These are phyloP conservation scores for Millerozyma acaciae DNA, from an alignment of 805 yeast species.

Conservation along the genomic window DNA sequence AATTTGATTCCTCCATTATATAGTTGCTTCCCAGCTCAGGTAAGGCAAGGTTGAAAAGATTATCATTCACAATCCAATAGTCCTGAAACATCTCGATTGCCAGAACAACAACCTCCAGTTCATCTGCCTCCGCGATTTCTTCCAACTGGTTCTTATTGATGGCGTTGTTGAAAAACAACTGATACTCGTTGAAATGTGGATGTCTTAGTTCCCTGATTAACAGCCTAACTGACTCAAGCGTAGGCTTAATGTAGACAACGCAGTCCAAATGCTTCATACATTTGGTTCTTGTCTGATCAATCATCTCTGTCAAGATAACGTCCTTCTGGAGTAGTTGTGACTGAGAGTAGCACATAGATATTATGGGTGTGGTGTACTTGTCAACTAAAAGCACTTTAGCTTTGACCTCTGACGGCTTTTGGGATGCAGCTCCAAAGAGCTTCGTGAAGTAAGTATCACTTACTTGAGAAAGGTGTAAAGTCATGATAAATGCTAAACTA, in stretches of 20 bases:
- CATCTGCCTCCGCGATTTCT: constrained; percentile 85
- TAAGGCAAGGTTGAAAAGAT: constrained; percentile 44
- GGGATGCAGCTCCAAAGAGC: constrained; percentile 19
- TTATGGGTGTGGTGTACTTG: constrained; percentile 70
- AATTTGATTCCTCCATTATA: constrained; percentile 30
- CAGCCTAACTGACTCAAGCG: constrained; percentile 54
- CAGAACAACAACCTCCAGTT: constrained; percentile 68
- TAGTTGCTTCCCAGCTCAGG: constrained; percentile 9
- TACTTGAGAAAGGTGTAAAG: constrained; percentile 25
- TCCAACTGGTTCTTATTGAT: constrained; percentile 78
- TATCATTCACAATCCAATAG: constrained; percentile 67
- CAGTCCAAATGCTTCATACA: constrained; percentile 65
- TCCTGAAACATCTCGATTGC: constrained; percentile 87
- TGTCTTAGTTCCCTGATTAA: constrained; percentile 63
- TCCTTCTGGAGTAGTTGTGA: constrained; percentile 77
- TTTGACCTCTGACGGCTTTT: constrained; percentile 21
- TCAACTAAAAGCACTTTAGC: constrained; percentile 80
- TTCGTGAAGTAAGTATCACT: constrained; percentile 29
- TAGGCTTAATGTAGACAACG: constrained; percentile 73
- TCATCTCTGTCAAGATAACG: constrained; percentile 71
- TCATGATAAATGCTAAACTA: no score
- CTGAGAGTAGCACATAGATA: constrained; percentile 89
- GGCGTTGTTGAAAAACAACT: constrained; percentile 72
- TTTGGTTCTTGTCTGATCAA: constrained; percentile 63
- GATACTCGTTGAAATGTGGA: constrained; percentile 80